phyloP scores from a whole-genome alignment of 306 rosid species.

The Trifolium repens region DNA sequence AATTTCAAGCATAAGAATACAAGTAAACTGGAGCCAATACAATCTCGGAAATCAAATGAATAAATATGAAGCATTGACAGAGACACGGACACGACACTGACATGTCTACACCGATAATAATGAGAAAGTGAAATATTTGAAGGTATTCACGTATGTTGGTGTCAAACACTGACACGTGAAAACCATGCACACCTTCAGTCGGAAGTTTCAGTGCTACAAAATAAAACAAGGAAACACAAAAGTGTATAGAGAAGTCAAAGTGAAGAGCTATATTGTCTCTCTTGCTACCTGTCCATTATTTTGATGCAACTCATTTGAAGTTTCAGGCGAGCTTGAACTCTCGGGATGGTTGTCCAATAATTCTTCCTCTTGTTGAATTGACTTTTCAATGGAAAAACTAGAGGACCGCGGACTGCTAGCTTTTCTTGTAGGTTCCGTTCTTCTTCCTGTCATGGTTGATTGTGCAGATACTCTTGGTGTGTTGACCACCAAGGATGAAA shows the following conservation, averaged over 20 bases:
- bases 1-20: too few relatives aligned
- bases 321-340: slow-evolving; percentile 75
- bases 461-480: slow-evolving; percentile 84
- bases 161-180: not conserved
- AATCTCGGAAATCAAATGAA: too few relatives aligned
- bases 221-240: slow-evolving; percentile 25
- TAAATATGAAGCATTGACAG: too few relatives aligned
- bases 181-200: not conserved
- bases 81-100: too few relatives aligned
- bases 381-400: slow-evolving; percentile 64
- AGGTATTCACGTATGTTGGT: not conserved
- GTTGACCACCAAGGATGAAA: slow-evolving; percentile 87
- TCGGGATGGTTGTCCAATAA: slow-evolving; percentile 56
- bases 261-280: slow-evolving; percentile 35
- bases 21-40: too few relatives aligned
- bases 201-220: not conserved
- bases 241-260: slow-evolving; percentile 18
- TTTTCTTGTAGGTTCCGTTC: slow-evolving; percentile 83
- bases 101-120: not conserved
- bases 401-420: slow-evolving; percentile 64
- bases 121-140: not conserved
- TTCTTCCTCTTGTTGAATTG: slow-evolving; percentile 64
- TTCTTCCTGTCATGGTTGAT: slow-evolving; percentile 76
- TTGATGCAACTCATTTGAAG: slow-evolving; percentile 59
- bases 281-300: slow-evolving; percentile 66